Evolutionary conservation across 2,329 filamentous ascomycete species (phyloP).

Genomic region (Calonectria ilicicola): DNA sequence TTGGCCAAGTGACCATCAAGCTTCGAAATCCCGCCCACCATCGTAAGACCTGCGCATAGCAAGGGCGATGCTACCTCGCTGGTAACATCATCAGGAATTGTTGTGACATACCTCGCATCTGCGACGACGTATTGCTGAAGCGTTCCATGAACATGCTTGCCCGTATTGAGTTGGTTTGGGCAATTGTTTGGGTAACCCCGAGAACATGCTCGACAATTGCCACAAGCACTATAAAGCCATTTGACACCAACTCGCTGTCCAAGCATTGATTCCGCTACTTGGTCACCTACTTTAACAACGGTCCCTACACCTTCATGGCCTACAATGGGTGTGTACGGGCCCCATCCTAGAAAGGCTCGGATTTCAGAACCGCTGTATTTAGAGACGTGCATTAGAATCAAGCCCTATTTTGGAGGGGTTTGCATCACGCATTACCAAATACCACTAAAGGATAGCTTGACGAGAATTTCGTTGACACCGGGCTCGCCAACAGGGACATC

Average conservation of each 20-base stretch:
- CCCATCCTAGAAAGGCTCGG: slow-evolving; percentile 44
- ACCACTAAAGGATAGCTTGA: slow-evolving; percentile 35
- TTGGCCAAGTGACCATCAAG: slow-evolving; percentile 10
- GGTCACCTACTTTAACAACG: slow-evolving; percentile 45
- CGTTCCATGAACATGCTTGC: slow-evolving; percentile 49
- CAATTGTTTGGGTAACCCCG: slow-evolving; percentile 54
- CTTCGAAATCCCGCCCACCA: slow-evolving; percentile 44
- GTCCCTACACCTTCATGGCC: slow-evolving; percentile 48
- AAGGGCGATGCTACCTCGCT: slow-evolving; percentile 43
- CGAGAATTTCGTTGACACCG: slow-evolving; percentile 12
- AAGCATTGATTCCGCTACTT: slow-evolving; percentile 43
- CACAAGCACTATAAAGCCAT: slow-evolving; percentile 58
- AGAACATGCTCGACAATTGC: slow-evolving; percentile 49
- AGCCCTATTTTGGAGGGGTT: background rate
- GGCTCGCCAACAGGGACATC: slow-evolving; percentile 19
- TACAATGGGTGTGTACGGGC: slow-evolving; percentile 39
- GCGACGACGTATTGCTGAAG: slow-evolving; percentile 48
- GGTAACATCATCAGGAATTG: slow-evolving; percentile 36
- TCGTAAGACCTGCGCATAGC: slow-evolving; percentile 48
- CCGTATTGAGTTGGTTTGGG: slow-evolving; percentile 54
- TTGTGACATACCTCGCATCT: slow-evolving; percentile 42
- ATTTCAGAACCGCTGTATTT: slow-evolving; percentile 44
- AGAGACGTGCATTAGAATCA: background rate
- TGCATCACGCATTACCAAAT: slow-evolving; percentile 29
- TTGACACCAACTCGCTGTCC: slow-evolving; percentile 55